Conservation (phyloP, 352 stramenopile genomes). For the Plasmopara halstedii region DNA sequence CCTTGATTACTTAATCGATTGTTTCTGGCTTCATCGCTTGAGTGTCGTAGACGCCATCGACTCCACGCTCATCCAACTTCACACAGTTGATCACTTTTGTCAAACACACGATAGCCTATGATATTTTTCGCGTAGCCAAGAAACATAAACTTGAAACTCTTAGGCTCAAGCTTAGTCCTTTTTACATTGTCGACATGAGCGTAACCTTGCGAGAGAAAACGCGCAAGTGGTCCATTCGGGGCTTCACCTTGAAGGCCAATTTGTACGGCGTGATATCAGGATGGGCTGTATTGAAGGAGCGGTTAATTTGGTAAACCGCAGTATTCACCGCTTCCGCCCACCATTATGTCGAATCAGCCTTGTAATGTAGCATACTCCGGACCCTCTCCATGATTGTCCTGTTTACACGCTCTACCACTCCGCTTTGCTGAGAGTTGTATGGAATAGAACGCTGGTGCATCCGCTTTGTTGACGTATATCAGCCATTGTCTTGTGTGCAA, state of each 20-base stretch:
- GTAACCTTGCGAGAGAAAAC: background rate
- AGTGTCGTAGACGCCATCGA: background rate
- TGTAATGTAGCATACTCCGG: too few species aligned
- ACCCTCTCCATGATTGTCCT: too few species aligned
- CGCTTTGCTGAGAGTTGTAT: background rate
- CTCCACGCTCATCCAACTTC: background rate
- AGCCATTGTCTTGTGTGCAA: too few species aligned
- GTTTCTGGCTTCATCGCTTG: background rate
- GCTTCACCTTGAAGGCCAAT: background rate
- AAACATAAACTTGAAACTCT: conserved; percentile 2
- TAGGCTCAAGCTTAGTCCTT: conserved; percentile 2
- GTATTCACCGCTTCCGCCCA: too few species aligned
- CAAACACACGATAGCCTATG: too few species aligned
- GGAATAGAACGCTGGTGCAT: background rate
- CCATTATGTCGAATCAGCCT: too few species aligned
- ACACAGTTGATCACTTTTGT: too few species aligned
- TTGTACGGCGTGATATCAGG: too few species aligned
- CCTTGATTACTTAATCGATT: background rate
- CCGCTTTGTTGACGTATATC: background rate
- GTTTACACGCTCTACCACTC: background rate
- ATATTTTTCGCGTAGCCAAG: conserved; percentile 3
- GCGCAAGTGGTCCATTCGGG: background rate
- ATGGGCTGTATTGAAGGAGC: background rate
- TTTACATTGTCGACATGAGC: conserved; percentile 4
- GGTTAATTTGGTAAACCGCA: too few species aligned